These are phyloP conservation scores for Russula vinacea DNA, from an alignment of 768 basidiomycete species.

Conservation along the genomic window DNA sequence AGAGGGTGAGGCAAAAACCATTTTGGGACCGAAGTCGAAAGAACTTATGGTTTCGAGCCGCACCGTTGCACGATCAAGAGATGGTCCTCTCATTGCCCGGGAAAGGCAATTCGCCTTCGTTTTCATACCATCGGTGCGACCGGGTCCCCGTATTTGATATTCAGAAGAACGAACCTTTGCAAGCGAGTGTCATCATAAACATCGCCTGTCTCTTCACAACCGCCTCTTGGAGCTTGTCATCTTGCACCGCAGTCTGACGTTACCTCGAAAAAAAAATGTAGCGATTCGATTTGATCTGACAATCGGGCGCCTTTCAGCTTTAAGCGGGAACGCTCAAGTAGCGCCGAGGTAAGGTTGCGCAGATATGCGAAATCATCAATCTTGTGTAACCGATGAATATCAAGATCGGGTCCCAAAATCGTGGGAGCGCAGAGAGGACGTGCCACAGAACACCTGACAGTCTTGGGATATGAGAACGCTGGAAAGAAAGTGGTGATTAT, in stretches of 20 bases:
- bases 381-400: constrained; percentile 18
- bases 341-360: constrained; percentile 6
- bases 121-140: constrained; percentile 12
- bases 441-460: constrained; percentile 9
- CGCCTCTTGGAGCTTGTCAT: constrained; percentile 1
- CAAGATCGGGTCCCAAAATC: constrained; percentile 22
- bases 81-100: not conserved
- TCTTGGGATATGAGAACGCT: not conserved
- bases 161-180: constrained; percentile 3
- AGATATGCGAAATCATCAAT: constrained; percentile 21
- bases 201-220: constrained; percentile 13
- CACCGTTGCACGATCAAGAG: constrained; percentile 20
- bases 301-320: constrained; percentile 4
- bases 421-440: constrained; percentile 1
- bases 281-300: constrained; percentile 19
- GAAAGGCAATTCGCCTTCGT: constrained; percentile 24
- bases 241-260: constrained; percentile 14
- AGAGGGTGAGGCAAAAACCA: constrained; percentile 20
- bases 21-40: constrained; percentile 24
- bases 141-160: constrained; percentile 21
- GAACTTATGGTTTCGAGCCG: constrained; percentile 25
- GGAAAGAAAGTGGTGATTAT: constrained; percentile 10
- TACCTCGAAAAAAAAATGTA: constrained; percentile 19
- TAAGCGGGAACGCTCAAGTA: constrained; percentile 13
- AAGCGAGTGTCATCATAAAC: constrained; percentile 10